These are phyloP conservation scores for Phialocephala sp. DNA, from an alignment of 2,329 filamentous ascomycete species.

Conservation along the genomic window DNA sequence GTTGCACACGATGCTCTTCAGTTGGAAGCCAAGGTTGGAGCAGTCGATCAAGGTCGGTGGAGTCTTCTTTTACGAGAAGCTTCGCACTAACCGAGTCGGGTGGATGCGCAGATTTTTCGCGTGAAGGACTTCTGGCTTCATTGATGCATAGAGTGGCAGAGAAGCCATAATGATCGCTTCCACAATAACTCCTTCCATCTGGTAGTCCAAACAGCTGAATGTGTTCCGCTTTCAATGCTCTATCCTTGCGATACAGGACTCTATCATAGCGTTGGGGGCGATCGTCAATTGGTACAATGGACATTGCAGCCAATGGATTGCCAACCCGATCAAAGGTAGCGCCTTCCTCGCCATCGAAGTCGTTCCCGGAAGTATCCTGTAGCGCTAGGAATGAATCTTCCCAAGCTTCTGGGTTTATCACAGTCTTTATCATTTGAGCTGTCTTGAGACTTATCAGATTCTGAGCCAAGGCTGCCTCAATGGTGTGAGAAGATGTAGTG, in stretches of 20 bases:
- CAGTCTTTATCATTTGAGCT: conserved; percentile 46
- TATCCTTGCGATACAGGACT: conserved; percentile 58
- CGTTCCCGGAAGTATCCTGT: not conserved
- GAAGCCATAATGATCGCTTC: conserved; percentile 63
- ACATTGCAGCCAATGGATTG: conserved; percentile 61
- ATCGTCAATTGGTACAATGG: conserved; percentile 53
- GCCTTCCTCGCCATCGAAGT: conserved; percentile 64
- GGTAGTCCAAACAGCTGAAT: conserved; percentile 65
- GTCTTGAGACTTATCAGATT: conserved; percentile 60
- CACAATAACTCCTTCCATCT: conserved; percentile 31
- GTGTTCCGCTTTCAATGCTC: conserved; percentile 46
- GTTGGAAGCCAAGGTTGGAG: conserved; percentile 53
- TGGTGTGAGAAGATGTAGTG: conserved; percentile 61
- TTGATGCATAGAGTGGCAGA: conserved; percentile 52
- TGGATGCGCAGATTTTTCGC: not conserved
- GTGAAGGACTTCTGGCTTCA: conserved; percentile 14
- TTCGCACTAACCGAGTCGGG: not conserved
- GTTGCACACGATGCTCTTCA: conserved; percentile 48
- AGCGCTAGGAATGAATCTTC: conserved; percentile 49
- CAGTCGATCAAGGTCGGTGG: conserved; percentile 41
- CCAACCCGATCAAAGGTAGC: conserved; percentile 66
- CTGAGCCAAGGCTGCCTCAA: conserved; percentile 52
- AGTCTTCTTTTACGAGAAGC: conserved; percentile 26
- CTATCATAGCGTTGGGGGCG: conserved; percentile 70
- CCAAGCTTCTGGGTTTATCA: conserved; percentile 54